These are phyloP conservation scores for Pestalotiopsis sp. DNA, from an alignment of 2,329 filamentous ascomycete genomes.

Conservation along the genomic window DNA sequence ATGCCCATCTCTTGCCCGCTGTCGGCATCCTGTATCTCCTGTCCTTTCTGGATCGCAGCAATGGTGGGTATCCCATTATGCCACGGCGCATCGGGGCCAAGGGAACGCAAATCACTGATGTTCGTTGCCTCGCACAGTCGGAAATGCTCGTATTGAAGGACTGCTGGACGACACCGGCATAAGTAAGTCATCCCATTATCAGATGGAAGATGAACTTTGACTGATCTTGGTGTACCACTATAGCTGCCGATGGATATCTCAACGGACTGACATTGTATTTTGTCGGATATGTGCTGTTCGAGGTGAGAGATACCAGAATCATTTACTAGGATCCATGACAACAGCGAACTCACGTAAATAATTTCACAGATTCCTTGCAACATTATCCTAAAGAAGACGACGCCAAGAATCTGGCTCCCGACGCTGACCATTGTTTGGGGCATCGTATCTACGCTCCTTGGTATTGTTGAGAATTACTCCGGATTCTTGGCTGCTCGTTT, in stretches of 20 bases:
- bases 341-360: slow-evolving; percentile 11
- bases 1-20: slow-evolving; percentile 53
- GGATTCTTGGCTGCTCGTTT: slow-evolving; percentile 58
- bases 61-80: slow-evolving; percentile 41
- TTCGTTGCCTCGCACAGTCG: slow-evolving; percentile 35
- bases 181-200: slow-evolving; percentile 42
- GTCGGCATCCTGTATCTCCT: slow-evolving; percentile 58
- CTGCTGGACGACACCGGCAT: slow-evolving; percentile 54
- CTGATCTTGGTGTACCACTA: background rate
- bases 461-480: slow-evolving; percentile 50
- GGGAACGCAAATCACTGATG: slow-evolving; percentile 34
- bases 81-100: background rate
- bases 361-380: slow-evolving; percentile 58
- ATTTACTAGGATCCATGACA: background rate
- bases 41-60: slow-evolving; percentile 60
- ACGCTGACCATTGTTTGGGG: slow-evolving; percentile 60
- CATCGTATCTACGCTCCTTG: slow-evolving; percentile 53
- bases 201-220: slow-evolving; percentile 20
- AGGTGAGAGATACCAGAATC: slow-evolving; percentile 36
- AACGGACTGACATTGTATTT: slow-evolving; percentile 70
- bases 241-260: slow-evolving; percentile 64
- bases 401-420: slow-evolving; percentile 58
- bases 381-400: slow-evolving; percentile 63
- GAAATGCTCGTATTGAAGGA: slow-evolving; percentile 61
- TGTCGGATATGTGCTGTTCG: slow-evolving; percentile 60